Conservation (phyloP, 2,329 filamentous ascomycete genomes). For the Colletotrichum magnum region DNA sequence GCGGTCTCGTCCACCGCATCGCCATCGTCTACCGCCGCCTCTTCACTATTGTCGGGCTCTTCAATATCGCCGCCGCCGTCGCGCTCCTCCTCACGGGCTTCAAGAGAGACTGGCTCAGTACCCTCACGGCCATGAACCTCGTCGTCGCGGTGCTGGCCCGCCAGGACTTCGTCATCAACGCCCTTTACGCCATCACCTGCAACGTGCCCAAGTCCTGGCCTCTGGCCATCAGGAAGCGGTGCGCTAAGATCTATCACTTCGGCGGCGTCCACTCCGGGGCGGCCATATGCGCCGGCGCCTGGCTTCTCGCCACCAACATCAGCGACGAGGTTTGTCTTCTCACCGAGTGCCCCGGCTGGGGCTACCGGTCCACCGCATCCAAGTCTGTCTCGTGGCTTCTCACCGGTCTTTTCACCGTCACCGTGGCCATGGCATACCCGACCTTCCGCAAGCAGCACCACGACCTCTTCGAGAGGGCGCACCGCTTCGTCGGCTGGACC, state of each 20-base stretch:
- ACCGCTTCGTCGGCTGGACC: slow-evolving; percentile 61
- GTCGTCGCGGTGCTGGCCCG: slow-evolving; percentile 64
- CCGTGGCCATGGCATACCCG: slow-evolving; percentile 73
- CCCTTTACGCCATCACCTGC: slow-evolving; percentile 63
- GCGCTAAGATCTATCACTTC: slow-evolving; percentile 66
- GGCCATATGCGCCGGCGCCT: slow-evolving; percentile 63
- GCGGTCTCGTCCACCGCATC: slow-evolving; percentile 58
- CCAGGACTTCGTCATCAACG: slow-evolving; percentile 68
- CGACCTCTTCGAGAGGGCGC: slow-evolving; percentile 57
- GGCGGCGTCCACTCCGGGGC: slow-evolving; percentile 66
- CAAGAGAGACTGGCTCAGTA: slow-evolving; percentile 50
- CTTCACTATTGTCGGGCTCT: slow-evolving; percentile 66
- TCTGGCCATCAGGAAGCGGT: slow-evolving; percentile 61
- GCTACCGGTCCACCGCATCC: slow-evolving; percentile 51
- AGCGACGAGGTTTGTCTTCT: slow-evolving; percentile 48
- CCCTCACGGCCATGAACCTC: slow-evolving; percentile 63
- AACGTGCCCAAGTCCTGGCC: slow-evolving; percentile 60
- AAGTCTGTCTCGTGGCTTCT: slow-evolving; percentile 71
- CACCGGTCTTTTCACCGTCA: slow-evolving; percentile 69
- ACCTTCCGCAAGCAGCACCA: slow-evolving; percentile 69
- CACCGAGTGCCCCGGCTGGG: slow-evolving; percentile 48
- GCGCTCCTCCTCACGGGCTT: slow-evolving; percentile 52
- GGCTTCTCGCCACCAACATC: slow-evolving; percentile 61
- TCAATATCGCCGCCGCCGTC: slow-evolving; percentile 64
- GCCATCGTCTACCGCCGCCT: slow-evolving; percentile 70